These are phyloP conservation scores for Uronychia binucleata DNA, from an alignment of 73 alveolate species.

Conservation along the genomic window DNA sequence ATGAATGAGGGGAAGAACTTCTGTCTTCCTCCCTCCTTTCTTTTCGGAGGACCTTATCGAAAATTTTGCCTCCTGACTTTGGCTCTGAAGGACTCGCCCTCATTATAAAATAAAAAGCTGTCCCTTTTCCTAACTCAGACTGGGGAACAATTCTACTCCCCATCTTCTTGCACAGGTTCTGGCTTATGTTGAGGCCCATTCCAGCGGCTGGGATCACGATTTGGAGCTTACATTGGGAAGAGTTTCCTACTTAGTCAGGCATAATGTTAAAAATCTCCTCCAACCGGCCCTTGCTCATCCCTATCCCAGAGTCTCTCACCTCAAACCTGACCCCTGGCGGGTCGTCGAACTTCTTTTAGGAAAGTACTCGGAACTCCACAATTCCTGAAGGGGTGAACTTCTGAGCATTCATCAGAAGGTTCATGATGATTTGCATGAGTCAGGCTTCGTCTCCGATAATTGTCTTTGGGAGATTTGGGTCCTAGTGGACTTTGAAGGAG, in stretches of 20 bases:
- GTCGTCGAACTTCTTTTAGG: neutral
- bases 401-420: conserved; percentile 3
- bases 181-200: neutral
- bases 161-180: neutral
- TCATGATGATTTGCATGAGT: neutral
- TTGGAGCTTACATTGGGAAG: neutral
- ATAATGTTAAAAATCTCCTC: neutral
- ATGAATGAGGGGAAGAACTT: neutral
- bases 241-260: neutral
- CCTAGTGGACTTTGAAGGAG: neutral
- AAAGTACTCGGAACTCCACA: neutral
- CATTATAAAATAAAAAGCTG: neutral
- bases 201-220: neutral
- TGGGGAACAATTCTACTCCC: neutral
- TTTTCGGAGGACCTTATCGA: too few species aligned
- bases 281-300: neutral
- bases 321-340: neutral
- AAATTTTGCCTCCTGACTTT: neutral
- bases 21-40: neutral
- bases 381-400: neutral
- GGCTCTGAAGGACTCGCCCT: neutral
- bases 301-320: conserved; percentile 2
- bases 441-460: neutral
- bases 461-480: neutral
- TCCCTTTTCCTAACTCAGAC: neutral